These are phyloP conservation scores for Kodamaea sagamina DNA, from an alignment of 805 yeast genomes.

Conservation along the genomic window DNA sequence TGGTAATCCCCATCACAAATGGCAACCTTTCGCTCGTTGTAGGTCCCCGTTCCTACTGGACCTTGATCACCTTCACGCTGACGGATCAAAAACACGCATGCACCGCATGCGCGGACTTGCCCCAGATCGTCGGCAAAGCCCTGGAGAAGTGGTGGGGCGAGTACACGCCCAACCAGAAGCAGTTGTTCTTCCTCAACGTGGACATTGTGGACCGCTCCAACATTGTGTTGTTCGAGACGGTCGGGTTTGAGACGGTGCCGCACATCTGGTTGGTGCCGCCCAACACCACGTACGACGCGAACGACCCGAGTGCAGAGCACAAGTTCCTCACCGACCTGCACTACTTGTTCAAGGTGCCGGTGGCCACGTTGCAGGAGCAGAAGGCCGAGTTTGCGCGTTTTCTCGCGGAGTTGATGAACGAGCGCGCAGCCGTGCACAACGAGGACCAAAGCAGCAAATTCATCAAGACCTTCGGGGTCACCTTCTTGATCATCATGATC, in stretches of 20 bases:
- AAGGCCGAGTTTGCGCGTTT: slow-evolving; percentile 55
- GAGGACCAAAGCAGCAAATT: slow-evolving; percentile 46
- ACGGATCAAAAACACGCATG: slow-evolving; percentile 46
- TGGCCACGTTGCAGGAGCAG: slow-evolving; percentile 35
- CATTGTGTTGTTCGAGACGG: slow-evolving; percentile 37
- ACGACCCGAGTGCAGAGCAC: slow-evolving; percentile 23
- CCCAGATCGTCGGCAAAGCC: slow-evolving; percentile 42
- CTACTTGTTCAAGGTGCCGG: slow-evolving; percentile 39
- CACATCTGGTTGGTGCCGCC: slow-evolving; percentile 71
- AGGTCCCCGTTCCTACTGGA: slow-evolving; percentile 54
- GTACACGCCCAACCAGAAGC: slow-evolving; percentile 39
- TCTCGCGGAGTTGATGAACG: slow-evolving; percentile 47
- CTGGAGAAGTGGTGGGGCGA: slow-evolving; percentile 46
- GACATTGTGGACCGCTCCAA: slow-evolving; percentile 51
- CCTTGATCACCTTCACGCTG: slow-evolving; percentile 57
- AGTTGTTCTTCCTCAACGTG: slow-evolving; percentile 48
- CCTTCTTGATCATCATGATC: slow-evolving; percentile 46
- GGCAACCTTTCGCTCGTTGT: slow-evolving; percentile 42
- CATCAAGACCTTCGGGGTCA: slow-evolving; percentile 44
- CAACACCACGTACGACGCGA: slow-evolving; percentile 21
- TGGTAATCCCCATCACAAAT: slow-evolving; percentile 45
- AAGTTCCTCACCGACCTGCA: slow-evolving; percentile 31
- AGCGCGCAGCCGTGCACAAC: slow-evolving; percentile 44
- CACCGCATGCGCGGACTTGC: slow-evolving; percentile 47
- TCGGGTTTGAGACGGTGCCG: slow-evolving; percentile 57